Conservation (phyloP, 2,329 filamentous ascomycete species). For the Calonectria honghensis region DNA sequence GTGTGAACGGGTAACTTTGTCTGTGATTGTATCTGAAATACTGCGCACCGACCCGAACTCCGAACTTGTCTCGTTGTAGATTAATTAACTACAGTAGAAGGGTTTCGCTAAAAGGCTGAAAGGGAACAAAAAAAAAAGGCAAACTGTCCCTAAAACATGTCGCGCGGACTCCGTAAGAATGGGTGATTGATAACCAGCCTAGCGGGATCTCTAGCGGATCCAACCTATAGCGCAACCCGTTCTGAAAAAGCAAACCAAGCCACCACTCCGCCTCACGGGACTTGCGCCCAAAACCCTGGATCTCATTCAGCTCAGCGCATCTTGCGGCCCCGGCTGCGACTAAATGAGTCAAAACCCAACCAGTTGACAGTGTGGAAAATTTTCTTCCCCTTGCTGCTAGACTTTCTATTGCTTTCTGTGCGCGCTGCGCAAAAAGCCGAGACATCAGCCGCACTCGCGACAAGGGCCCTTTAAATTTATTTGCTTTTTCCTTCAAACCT, state of each 20-base stretch:
- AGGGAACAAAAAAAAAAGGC: background rate
- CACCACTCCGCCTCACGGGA: slow-evolving; percentile 22
- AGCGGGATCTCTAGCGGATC: background rate
- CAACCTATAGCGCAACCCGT: background rate
- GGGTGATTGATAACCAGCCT: slow-evolving; percentile 7
- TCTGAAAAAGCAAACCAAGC: slow-evolving; percentile 5
- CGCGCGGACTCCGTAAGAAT: background rate
- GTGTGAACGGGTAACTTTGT: background rate
- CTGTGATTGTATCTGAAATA: slow-evolving; percentile 2
- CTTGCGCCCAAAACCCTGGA: background rate
- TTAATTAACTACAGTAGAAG: background rate
- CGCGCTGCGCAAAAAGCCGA: slow-evolving; percentile 24
- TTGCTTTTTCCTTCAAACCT: slow-evolving; percentile 2
- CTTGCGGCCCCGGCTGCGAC: slow-evolving; percentile 16
- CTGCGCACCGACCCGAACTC: slow-evolving; percentile 11
- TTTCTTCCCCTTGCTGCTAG: background rate
- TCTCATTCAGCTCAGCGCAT: slow-evolving; percentile 13
- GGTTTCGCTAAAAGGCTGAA: background rate
- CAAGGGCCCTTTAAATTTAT: background rate
- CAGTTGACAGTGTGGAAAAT: background rate
- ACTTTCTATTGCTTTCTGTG: background rate
- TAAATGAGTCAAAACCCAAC: slow-evolving; percentile 8
- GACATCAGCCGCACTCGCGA: slow-evolving; percentile 21
- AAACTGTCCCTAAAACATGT: slow-evolving; percentile 4
- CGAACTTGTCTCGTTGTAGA: background rate